Evolutionary conservation across 2,329 filamentous ascomycete genomes (phyloP).

Genomic region (Davidsoniella neocaledoniae): DNA sequence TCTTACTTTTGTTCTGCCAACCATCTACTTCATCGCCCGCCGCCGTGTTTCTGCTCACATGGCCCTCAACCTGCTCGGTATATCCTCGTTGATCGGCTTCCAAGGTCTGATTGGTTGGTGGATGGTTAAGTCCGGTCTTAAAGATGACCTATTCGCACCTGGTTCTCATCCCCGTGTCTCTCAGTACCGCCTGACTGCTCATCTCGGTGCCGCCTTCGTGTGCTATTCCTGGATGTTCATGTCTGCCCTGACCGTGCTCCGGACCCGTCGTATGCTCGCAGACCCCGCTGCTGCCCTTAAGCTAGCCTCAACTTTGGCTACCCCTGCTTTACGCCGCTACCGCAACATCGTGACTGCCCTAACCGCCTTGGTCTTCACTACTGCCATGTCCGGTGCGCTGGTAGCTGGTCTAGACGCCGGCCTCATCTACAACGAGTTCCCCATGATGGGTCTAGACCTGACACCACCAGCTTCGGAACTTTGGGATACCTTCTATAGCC

Average conservation of each 20-base stretch:
- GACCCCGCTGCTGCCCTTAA: conserved; percentile 46
- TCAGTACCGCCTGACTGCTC: conserved; percentile 82
- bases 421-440: conserved; percentile 97
- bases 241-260: conserved; percentile 70
- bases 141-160: conserved; percentile 85
- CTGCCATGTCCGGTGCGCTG: conserved; percentile 82
- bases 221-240: conserved; percentile 93
- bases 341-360: conserved; percentile 56
- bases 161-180: conserved; percentile 83
- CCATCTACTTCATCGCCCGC: conserved; percentile 71
- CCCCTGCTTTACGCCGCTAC: conserved; percentile 55
- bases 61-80: conserved; percentile 62
- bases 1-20: conserved; percentile 73
- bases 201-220: conserved; percentile 77
- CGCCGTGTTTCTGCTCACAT: conserved; percentile 63
- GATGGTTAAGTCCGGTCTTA: conserved; percentile 96
- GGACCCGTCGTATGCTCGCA: conserved; percentile 53
- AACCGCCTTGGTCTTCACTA: conserved; percentile 63
- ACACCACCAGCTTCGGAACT: conserved; percentile 70
- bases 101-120: conserved; percentile 96
- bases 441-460: conserved; percentile 76
- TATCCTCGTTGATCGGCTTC: conserved; percentile 78
- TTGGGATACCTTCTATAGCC: conserved; percentile 71
- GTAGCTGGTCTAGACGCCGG: conserved; percentile 93
- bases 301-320: conserved; percentile 43